Percentiles rank a stretch among this genome's conserved stretches.
Conservation (phyloP, 805 yeast species). For the Yarrowia osloensis region DNA sequence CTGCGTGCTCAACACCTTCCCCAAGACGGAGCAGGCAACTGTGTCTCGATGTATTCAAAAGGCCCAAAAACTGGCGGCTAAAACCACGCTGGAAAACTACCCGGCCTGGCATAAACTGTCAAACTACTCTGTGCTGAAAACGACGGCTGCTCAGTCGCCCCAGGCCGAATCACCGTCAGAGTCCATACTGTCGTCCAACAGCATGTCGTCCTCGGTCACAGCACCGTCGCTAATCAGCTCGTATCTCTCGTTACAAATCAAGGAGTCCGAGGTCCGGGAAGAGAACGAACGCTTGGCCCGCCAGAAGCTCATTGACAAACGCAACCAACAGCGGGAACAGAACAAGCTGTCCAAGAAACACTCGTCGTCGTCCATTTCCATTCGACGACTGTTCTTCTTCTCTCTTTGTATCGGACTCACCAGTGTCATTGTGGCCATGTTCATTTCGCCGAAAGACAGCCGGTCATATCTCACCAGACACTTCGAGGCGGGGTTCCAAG, state of each 20-base stretch:
- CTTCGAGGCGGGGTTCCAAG: conserved; percentile 21
- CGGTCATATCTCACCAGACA: conserved; percentile 19
- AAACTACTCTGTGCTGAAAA: conserved; percentile 18
- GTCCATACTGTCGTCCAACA: conserved; percentile 7
- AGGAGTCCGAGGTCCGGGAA: conserved; percentile 17
- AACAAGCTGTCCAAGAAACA: conserved; percentile 1
- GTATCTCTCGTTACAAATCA: conserved; percentile 17
- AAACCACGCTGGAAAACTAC: conserved; percentile 14
- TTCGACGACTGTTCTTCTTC: conserved; percentile 15
- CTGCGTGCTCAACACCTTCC: conserved; percentile 32
- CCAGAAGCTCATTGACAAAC: conserved; percentile 12
- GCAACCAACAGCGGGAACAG: conserved; percentile 12
- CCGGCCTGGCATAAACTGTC: conserved; percentile 23
- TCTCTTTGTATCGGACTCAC: conserved; percentile 92
- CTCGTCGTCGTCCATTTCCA: neutral
- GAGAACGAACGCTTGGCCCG: conserved; percentile 14
- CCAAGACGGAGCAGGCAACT: neutral
- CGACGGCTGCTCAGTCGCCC: conserved; percentile 14
- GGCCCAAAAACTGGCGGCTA: conserved; percentile 3
- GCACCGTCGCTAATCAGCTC: conserved; percentile 14
- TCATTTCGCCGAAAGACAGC: conserved; percentile 48
- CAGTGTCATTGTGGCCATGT: conserved; percentile 79
- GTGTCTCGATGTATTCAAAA: conserved; percentile 9
- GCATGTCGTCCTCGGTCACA: conserved; percentile 8
- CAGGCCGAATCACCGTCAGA: conserved; percentile 15